Base-by-base conservation (phyloP, 2,329 filamentous ascomycete species). In the Pseudocercospora pini-densiflorae region DNA sequence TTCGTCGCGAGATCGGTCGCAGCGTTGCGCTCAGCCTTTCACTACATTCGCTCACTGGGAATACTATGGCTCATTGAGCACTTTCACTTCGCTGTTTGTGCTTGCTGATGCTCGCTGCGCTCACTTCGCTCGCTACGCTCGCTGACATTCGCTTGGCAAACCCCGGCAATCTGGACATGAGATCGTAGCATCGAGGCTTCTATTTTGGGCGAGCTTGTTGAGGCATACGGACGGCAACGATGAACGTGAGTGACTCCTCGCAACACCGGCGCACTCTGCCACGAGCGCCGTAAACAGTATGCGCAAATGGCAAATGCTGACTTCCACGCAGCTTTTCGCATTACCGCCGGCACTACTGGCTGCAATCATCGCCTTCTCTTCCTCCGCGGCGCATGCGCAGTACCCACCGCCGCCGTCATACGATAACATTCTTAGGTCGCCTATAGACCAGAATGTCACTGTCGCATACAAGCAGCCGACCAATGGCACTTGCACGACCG, bases 401-500 rank as follows among this genome's bases (percentile, higher is more conserved):
- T 78, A 76, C 59, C 80, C 77, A 47, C 78, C 79, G 16, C 76
- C 76, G 31, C 72, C 76, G 55, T 72, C 75, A 59, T 82, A 81
- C 66, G 70, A 79, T 57, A 89, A 85, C 51, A 85, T 86, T 53
- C 83, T 91, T 64, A 78, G 78, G 27, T 91, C 90, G 19, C 87
- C 89, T 2, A 81, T 90, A 71, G 83, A 91, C 76, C 79, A 81
- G 29, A 85, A 86, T 70, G 86, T 92, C 74, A 89, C 86, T 65
- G 87, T 92, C 74, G 86, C 87, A 63, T 93, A 90, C 82, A 92
- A 90, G 74, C 80, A 83, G 40, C 86, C 86, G 2, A 83, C 86
- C 4, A 77, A 81, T 7, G 87, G 86, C 54, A 88, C 85, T 12
- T 92, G 90, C 77, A 85, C 81, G 55, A 92, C 90, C 1, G 86